phyloP scores from a whole-genome alignment of 2,329 filamentous ascomycete species.

The Periconia sp. region DNA sequence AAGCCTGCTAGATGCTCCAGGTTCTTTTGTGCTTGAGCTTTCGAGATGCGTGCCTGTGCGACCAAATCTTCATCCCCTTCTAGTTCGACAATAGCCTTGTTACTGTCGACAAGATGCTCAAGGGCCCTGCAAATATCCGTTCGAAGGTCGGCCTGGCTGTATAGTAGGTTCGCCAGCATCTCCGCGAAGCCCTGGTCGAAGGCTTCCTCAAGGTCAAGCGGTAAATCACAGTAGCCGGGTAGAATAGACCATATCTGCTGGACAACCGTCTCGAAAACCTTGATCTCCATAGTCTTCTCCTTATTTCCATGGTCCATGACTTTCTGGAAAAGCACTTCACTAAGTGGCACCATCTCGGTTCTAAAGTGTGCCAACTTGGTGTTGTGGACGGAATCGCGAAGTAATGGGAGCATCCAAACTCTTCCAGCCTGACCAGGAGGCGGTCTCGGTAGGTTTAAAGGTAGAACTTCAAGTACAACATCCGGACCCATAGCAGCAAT shows the following conservation, averaged over 20 bases:
- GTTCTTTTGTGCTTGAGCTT: slow-evolving; percentile 77
- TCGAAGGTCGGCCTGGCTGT: slow-evolving; percentile 86
- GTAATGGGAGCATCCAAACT: slow-evolving; percentile 92
- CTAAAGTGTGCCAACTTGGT: slow-evolving; percentile 87
- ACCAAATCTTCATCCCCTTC: slow-evolving; percentile 71
- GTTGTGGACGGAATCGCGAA: slow-evolving; percentile 89
- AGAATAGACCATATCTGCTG: slow-evolving; percentile 94
- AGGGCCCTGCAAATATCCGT: slow-evolving; percentile 86
- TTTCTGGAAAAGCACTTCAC: slow-evolving; percentile 86
- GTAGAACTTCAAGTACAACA: slow-evolving; percentile 79
- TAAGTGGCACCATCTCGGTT: slow-evolving; percentile 84
- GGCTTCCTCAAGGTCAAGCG: slow-evolving; percentile 71
- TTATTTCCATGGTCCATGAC: slow-evolving; percentile 81
- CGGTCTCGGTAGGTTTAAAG: slow-evolving; percentile 82
- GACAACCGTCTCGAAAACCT: slow-evolving; percentile 96
- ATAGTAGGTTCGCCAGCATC: slow-evolving; percentile 87
- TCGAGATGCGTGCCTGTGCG: slow-evolving; percentile 78
- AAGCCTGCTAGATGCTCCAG: slow-evolving; percentile 80
- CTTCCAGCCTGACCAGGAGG: slow-evolving; percentile 79
- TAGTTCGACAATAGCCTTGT: slow-evolving; percentile 77
- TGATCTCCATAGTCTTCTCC: slow-evolving; percentile 93
- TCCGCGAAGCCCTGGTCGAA: slow-evolving; percentile 93
- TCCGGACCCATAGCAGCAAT: slow-evolving; percentile 90
- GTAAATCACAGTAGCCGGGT: slow-evolving; percentile 93
- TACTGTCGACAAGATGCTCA: slow-evolving; percentile 88